phyloP scores from a whole-genome alignment of 148 eudicot species.

The Rhododendron griersonianum region DNA sequence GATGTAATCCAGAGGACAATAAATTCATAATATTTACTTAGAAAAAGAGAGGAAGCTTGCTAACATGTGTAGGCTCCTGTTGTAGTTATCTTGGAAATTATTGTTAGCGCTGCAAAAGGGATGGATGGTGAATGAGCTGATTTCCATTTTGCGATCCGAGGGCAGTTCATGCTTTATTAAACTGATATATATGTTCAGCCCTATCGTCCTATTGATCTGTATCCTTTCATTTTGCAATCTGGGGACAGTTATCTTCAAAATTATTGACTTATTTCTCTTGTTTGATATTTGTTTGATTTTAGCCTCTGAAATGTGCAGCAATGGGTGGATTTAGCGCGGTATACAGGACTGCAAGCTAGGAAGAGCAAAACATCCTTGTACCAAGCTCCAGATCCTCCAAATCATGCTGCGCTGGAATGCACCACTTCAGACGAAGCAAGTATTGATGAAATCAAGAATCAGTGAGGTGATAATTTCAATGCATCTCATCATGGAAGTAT shows the following conservation, averaged over 20 bases:
- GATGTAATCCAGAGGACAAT: neutral
- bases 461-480: slow-evolving; percentile 26
- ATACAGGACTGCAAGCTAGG: slow-evolving; percentile 75
- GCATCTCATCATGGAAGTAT: neutral
- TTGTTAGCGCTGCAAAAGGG: neutral
- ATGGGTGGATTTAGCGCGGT: slow-evolving; percentile 94
- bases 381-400: slow-evolving; percentile 37
- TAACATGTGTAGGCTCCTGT: neutral
- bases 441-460: slow-evolving; percentile 54
- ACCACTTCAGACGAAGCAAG: slow-evolving; percentile 47
- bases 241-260: neutral
- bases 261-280: neutral
- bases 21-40: neutral
- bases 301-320: slow-evolving; percentile 54
- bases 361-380: slow-evolving; percentile 31
- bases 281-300: neutral
- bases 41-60: neutral
- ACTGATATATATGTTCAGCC: neutral
- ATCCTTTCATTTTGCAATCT: neutral
- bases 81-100: neutral
- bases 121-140: neutral
- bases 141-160: neutral
- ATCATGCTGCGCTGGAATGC: slow-evolving; percentile 42
- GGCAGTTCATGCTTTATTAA: neutral
- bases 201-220: neutral